Evolutionary conservation across 78 protist species (phyloP).

Genomic region (slime mould (Dictyostelium discoideum)): DNA sequence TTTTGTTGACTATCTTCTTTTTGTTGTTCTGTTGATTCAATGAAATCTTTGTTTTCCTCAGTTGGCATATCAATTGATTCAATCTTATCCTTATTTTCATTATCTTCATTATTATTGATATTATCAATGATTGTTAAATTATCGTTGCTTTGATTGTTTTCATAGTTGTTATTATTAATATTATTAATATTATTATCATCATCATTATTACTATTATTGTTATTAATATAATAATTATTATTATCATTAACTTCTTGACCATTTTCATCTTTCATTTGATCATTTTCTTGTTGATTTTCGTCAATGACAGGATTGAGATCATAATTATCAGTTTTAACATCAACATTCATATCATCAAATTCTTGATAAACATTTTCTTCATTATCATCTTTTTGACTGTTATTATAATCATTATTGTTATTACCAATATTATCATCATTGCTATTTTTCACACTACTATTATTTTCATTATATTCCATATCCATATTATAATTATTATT

Average conservation of each 20-base stretch:
- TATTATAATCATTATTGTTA: neutral
- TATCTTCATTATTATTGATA: neutral
- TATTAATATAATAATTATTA: neutral
- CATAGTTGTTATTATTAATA: neutral
- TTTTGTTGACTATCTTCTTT: neutral
- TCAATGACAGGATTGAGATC: neutral
- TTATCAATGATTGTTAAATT: neutral
- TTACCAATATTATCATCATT: neutral
- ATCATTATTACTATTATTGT: neutral
- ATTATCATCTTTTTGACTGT: neutral
- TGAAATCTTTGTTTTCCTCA: neutral
- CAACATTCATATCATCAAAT: neutral
- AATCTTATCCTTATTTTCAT: neutral
- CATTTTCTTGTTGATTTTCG: neutral
- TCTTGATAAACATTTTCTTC: no score
- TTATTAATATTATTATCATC: neutral
- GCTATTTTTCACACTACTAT: neutral
- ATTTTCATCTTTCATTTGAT: neutral
- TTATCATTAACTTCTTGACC: neutral
- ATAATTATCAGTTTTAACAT: neutral
- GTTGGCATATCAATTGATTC: neutral
- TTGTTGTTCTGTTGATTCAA: neutral
- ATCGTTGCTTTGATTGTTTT: neutral
- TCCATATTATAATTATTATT: neutral
- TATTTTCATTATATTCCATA: neutral